Percentiles rank a stretch among this genome's conserved stretches.
These are phyloP conservation scores for Podila clonocystis DNA, from an alignment of 192 early-diverging fungal genomes.

Conservation along the genomic window DNA sequence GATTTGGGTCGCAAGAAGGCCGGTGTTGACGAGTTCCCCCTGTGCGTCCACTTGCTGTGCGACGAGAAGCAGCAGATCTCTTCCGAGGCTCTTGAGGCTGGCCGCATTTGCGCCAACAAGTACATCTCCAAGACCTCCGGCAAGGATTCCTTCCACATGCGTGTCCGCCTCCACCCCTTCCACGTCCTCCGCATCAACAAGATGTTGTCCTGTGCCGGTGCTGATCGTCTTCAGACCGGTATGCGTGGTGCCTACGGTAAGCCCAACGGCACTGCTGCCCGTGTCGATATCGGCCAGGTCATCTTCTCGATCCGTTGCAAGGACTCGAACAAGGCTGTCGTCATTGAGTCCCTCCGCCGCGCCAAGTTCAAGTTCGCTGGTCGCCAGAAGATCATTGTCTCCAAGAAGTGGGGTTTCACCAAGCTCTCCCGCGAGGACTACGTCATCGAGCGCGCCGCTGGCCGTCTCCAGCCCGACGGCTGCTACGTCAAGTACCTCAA, in stretches of 20 bases:
- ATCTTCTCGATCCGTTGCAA: slow-evolving; percentile 96
- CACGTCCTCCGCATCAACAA: slow-evolving; percentile 99
- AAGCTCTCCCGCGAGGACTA: slow-evolving; percentile 95
- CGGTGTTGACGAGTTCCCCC: slow-evolving; percentile 96
- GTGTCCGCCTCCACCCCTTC: slow-evolving; percentile 98
- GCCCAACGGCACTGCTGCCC: slow-evolving; percentile 93
- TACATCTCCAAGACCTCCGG: slow-evolving; percentile 97
- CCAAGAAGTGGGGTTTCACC: slow-evolving; percentile 99
- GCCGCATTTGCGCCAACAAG: slow-evolving; percentile 98
- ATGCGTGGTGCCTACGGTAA: slow-evolving; percentile 99
- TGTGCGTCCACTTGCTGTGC: slow-evolving; percentile 94
- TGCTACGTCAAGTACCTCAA: slow-evolving; percentile 94
- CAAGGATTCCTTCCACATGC: slow-evolving; percentile 99
- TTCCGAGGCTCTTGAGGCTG: slow-evolving; percentile 98
- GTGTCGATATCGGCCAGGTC: slow-evolving; percentile 98
- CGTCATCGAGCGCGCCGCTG: slow-evolving; percentile 75
- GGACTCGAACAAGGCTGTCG: slow-evolving; percentile 92
- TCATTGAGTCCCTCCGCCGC: slow-evolving; percentile 80
- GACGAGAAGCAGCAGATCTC: slow-evolving; percentile 99
- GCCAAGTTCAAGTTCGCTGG: slow-evolving; percentile 97
- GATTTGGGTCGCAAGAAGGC: slow-evolving; percentile 99
- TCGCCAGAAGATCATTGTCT: slow-evolving; percentile 98
- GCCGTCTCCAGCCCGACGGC: slow-evolving; percentile 90
- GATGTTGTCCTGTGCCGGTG: slow-evolving; percentile 99
- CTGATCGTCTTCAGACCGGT: slow-evolving; percentile 98